A percentile compares a stretch with the other conserved stretches of the same genome.
These are phyloP conservation scores for Dictyostelium capitatum DNA, from an alignment of 78 protist genomes.

Conservation along the genomic window DNA sequence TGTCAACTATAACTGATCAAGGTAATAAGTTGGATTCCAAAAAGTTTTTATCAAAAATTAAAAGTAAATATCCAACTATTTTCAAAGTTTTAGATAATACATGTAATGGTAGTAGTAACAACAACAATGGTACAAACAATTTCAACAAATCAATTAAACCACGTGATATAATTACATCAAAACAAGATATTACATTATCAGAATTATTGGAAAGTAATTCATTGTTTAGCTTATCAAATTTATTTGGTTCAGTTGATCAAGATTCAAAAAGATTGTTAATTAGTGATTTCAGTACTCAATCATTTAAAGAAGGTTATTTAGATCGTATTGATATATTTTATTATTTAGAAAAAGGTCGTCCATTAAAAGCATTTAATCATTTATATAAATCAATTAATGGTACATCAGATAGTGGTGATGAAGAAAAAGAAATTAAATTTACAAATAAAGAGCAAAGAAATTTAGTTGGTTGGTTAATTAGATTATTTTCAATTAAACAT, in stretches of 20 bases:
- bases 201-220: constrained; percentile 49
- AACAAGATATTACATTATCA: constrained; percentile 53
- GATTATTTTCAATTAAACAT: constrained; percentile 12
- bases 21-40: constrained; percentile 28
- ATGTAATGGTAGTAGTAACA: not conserved
- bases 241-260: constrained; percentile 23
- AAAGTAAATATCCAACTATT: constrained; percentile 23
- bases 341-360: constrained; percentile 68
- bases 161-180: constrained; percentile 43
- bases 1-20: constrained; percentile 5
- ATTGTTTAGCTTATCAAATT: not conserved
- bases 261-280: constrained; percentile 7
- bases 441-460: constrained; percentile 22
- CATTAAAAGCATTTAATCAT: constrained; percentile 31
- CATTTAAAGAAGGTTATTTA: constrained; percentile 63
- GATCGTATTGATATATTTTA: constrained; percentile 60
- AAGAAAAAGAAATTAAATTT: not conserved
- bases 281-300: constrained; percentile 26
- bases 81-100: constrained; percentile 1
- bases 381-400: not conserved
- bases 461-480: constrained; percentile 61
- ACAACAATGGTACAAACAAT: not conserved
- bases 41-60: constrained; percentile 1
- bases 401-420: not conserved
- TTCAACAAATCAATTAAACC: not conserved